A percentile compares a stretch with the other conserved stretches of the same genome.
These are phyloP conservation scores for Calonectria multiphialidica DNA, from an alignment of 2,329 filamentous ascomycete genomes.

Conservation along the genomic window DNA sequence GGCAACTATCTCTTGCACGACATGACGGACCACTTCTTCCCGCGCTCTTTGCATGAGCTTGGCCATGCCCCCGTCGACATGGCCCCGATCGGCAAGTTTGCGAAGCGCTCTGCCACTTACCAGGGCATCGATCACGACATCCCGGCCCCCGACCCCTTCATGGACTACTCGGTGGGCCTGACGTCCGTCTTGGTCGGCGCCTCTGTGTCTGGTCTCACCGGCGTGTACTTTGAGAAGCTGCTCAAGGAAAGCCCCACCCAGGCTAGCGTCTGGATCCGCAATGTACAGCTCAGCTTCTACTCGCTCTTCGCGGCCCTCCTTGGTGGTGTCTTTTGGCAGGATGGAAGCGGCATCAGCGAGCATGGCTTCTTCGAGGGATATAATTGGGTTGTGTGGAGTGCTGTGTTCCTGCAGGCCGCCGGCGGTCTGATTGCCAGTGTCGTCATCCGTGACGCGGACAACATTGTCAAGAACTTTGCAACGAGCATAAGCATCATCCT, in stretches of 20 bases:
- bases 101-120: conserved; percentile 82
- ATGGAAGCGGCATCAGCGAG: conserved; percentile 84
- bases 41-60: conserved; percentile 82
- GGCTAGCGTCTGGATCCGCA: conserved; percentile 91
- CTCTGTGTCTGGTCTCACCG: conserved; percentile 84
- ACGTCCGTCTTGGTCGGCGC: conserved; percentile 83
- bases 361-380: conserved; percentile 96
- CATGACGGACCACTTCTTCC: conserved; percentile 77
- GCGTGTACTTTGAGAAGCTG: conserved; percentile 91
- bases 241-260: conserved; percentile 84
- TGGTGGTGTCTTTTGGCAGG: conserved; percentile 86
- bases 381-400: conserved; percentile 90
- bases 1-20: conserved; percentile 70
- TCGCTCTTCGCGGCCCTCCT: conserved; percentile 91
- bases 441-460: conserved; percentile 61
- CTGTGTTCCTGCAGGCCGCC: conserved; percentile 83
- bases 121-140: conserved; percentile 82
- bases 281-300: conserved; percentile 95
- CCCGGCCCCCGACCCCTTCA: conserved; percentile 59
- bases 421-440: conserved; percentile 81
- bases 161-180: conserved; percentile 86
- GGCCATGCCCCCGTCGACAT: conserved; percentile 61
- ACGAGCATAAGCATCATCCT: conserved; percentile 92
- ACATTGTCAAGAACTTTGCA: conserved; percentile 94
- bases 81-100: conserved; percentile 36